Percentiles rank a stretch among this genome's conserved stretches.
These are phyloP conservation scores for Debaryomycetaceae sp. DNA, from an alignment of 1,139 yeast genomes.

Conservation along the genomic window DNA sequence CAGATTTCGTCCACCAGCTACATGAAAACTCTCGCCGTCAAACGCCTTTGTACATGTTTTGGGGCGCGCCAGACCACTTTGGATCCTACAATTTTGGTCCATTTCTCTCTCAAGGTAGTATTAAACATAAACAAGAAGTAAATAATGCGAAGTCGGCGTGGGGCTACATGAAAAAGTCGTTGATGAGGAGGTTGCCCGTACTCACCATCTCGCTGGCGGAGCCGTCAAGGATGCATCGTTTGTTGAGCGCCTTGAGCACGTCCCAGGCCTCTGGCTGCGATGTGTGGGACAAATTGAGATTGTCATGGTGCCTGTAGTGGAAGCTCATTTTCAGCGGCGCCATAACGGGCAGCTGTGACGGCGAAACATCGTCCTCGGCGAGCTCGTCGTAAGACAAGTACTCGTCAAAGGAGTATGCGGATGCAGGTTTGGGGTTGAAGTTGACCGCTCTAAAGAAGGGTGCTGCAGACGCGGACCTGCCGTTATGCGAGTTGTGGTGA, in stretches of 20 bases:
- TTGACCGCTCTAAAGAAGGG: constrained; percentile 43
- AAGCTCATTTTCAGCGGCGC: constrained; percentile 32
- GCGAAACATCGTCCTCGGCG: constrained; percentile 15
- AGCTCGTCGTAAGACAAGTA: constrained; percentile 30
- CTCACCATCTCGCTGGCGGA: constrained; percentile 55
- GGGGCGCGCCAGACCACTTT: no score
- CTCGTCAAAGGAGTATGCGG: constrained; percentile 35
- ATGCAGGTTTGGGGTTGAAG: constrained; percentile 26
- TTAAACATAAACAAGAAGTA: constrained; percentile 6
- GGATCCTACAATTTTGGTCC: no score
- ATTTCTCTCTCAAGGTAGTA: no score
- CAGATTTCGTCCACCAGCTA: no score
- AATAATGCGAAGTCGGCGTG: constrained; percentile 1
- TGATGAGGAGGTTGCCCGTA: constrained; percentile 43
- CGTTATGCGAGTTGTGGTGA: constrained; percentile 3
- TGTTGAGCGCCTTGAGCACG: constrained; percentile 35
- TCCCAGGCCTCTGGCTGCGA: constrained; percentile 23
- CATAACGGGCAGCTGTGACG: constrained; percentile 11
- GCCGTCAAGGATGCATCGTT: constrained; percentile 44
- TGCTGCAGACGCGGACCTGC: constrained; percentile 13
- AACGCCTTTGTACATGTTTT: no score
- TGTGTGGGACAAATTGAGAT: constrained; percentile 35
- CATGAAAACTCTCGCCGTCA: no score
- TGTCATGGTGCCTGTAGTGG: constrained; percentile 43
- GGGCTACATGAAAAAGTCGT: constrained; percentile 40